A percentile compares a stretch with the other conserved stretches of the same genome.
Conservation (phyloP, 345 rosid genomes). For the Salix udensis region DNA sequence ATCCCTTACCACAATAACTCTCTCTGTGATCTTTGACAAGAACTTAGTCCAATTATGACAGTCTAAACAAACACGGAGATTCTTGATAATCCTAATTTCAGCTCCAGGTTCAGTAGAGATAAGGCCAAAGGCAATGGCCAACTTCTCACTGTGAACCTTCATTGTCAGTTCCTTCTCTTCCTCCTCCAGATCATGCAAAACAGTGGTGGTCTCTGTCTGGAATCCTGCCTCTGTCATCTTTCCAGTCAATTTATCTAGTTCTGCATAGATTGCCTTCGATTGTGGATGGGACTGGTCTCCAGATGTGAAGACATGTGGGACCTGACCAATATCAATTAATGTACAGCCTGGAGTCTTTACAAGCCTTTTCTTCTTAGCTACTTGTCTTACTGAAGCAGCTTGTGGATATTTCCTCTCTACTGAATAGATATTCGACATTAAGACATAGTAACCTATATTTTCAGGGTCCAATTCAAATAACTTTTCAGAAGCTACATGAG, state of each 20-base stretch:
- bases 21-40: constrained; percentile 62
- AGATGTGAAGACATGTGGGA: constrained; percentile 59
- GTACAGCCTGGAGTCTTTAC: constrained; percentile 78
- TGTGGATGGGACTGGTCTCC: constrained; percentile 75
- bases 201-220: constrained; percentile 52
- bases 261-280: constrained; percentile 50
- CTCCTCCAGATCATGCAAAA: constrained; percentile 80
- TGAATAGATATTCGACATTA: constrained; percentile 68
- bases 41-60: constrained; percentile 71
- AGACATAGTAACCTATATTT: constrained; percentile 61
- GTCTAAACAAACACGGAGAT: constrained; percentile 74
- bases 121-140: constrained; percentile 82
- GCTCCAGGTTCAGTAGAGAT: constrained; percentile 59
- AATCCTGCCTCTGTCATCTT: constrained; percentile 77
- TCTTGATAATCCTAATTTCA: constrained; percentile 69
- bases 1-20: constrained; percentile 73
- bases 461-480: constrained; percentile 64
- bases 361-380: constrained; percentile 55
- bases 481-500: constrained; percentile 54
- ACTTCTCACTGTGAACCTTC: constrained; percentile 75
- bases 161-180: constrained; percentile 75
- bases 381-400: constrained; percentile 68
- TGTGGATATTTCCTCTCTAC: constrained; percentile 55
- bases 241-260: constrained; percentile 53
- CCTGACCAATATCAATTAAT: constrained; percentile 60